Evolutionary conservation across 768 basidiomycete species (phyloP), one percentile per base, ranked within the genome.

Genomic region (Russula olivacea): DNA sequence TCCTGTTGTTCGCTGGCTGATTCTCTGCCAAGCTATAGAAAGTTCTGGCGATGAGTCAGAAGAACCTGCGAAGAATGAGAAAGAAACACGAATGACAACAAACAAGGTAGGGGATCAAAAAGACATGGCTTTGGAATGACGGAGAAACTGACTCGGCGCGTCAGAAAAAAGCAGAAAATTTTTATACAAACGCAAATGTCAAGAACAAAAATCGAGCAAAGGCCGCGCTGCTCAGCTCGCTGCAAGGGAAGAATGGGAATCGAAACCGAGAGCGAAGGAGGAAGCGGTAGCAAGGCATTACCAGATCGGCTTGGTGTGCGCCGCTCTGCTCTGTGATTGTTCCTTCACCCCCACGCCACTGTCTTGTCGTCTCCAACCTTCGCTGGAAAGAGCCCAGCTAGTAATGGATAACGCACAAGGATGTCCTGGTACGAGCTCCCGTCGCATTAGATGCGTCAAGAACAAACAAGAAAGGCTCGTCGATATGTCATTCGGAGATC

Each of bases 121-220:
- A 4, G 34, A 63, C 23, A 45, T 61, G 8, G 51, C 53, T 67
- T 19, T 49, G 30, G 17, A 41, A n/a, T 43, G 36, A 15, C 14
- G 34, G 47, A 43, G 21, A 38, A 28, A 50, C 10, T 21, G 23
- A 64, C 25, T 59, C 21, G 58, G 53, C 65, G 38, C 21, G 23
- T n/a, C 70, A 92, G 93, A 88, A 86, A 78, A 93, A 91, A 76
- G 84, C 91, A 11, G 79, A 81, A 60, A 98, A 98, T 77, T 98
- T 93, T 77, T 97, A 91, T 77, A 83, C 86, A 3, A 80, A 72
- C 45, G 83, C 88, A 5, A 93, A 93, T 66, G 90, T 93, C 66
- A 93, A 93, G 79, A 93, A 92, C 75, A 92, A 88, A 74, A 91
- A 84, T 66, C 84, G 89, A 38, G 75, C 75, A 52, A 88, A 87